A percentile compares a stretch with the other conserved stretches of the same genome.
Evolutionary conservation across 1,139 yeast species (phyloP).

Genomic region (Eremothecium gossypii): DNA sequence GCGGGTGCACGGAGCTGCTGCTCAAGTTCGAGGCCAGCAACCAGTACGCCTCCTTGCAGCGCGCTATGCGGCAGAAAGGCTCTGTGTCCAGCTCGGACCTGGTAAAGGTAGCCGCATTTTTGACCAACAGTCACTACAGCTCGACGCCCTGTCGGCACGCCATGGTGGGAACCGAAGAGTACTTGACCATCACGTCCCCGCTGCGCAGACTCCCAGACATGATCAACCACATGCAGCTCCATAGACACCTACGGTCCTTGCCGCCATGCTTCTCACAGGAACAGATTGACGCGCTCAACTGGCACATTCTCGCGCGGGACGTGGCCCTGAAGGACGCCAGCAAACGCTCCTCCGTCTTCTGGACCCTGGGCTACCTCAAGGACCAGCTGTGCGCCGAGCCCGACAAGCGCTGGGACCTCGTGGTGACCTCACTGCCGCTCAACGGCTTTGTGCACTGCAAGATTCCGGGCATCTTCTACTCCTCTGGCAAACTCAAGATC

Average conservation of each 20-base stretch:
- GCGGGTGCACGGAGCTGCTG: conserved; percentile 37
- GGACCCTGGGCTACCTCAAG: conserved; percentile 34
- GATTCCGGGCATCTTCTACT: conserved; percentile 33
- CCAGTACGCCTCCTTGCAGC: conserved; percentile 25
- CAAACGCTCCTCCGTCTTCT: conserved; percentile 32
- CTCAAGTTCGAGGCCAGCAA: conserved; percentile 23
- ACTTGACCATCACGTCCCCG: conserved; percentile 83
- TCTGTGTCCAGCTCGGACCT: conserved; percentile 29
- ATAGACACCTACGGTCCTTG: conserved; percentile 30
- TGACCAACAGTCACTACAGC: conserved; percentile 37
- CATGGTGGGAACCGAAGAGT: conserved; percentile 53
- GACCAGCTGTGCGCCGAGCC: conserved; percentile 12
- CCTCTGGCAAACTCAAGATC: conserved; percentile 23
- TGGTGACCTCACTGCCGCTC: conserved; percentile 34
- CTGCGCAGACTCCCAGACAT: conserved; percentile 79
- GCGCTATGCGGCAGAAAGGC: conserved; percentile 17
- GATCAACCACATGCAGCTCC: conserved; percentile 66
- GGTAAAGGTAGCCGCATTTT: conserved; percentile 32
- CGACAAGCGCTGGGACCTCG: conserved; percentile 24
- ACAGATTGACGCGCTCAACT: conserved; percentile 21
- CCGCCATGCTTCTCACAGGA: conserved; percentile 19
- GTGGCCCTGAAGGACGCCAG: conserved; percentile 28
- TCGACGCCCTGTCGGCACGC: conserved; percentile 42
- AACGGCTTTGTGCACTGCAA: conserved; percentile 35
- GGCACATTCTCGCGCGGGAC: conserved; percentile 32